Evolutionary conservation across 768 basidiomycete species (phyloP), one percentile per base, ranked within the genome.

Genomic region (Mycena olivaceomarginata): DNA sequence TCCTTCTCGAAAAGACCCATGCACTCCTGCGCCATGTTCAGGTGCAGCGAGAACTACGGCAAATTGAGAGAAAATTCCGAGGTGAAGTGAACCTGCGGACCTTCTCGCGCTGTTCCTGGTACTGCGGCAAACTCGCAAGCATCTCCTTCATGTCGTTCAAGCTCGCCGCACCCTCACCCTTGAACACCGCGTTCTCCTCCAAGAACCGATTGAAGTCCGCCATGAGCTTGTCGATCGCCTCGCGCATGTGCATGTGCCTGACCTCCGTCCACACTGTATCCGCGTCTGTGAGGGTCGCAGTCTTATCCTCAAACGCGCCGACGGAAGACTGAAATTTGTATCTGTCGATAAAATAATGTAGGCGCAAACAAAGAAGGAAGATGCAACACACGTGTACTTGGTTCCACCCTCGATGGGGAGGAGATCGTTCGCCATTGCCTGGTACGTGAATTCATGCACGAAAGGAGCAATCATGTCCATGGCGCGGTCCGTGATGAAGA

Each of bases 71-170:
- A 67, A 41, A 56, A 25, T 59, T n/a, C 71, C 6, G 1, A 45
- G 18, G 40, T 53, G 5, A 56, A 31, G 64, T 43, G 20, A 41
- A 15, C 39, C 22, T 18, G 75, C 85, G 22, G 48, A 95, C 97
- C 92, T 97, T 97, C 84, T 99, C 98, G 72, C 98, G 92, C 80
- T 97, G 95, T 78, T 98, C 97, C 86, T 98, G 96, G 81, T 95
- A 98, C 85, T 98, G 97, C 2, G 98, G 97, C 76, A 99, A 84
- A 82, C 89, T 96, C 43, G 98, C 98, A 45, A 99, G 89, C 98
- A 99, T 98, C 82, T 99, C 98, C 85, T 98, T 99, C 96, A 99
- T 98, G 85, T 99, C 98, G 82, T 97, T 98, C 63, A 99, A 84
- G 81, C 92, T 97, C 63, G 96, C 95, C 11, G 95, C 96, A 59